A percentile compares a stretch with the other conserved stretches of the same genome.
These are phyloP conservation scores for Teratosphaeria destructans DNA, from an alignment of 2,329 filamentous ascomycete species.

Conservation along the genomic window DNA sequence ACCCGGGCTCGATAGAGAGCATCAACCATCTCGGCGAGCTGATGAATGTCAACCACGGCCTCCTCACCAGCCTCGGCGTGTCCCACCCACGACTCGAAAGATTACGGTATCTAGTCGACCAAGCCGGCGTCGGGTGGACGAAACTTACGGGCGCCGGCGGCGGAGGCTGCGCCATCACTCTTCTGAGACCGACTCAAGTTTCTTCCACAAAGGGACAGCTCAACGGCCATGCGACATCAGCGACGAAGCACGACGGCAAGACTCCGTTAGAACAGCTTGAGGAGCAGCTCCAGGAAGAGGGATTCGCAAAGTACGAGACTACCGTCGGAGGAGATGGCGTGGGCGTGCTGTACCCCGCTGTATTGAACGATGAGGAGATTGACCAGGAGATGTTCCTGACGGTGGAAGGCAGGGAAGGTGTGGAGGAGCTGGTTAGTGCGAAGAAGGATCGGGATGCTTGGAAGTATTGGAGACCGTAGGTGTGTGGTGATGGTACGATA, in stretches of 20 bases:
- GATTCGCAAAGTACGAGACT: conserved; percentile 77
- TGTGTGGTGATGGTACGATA: not conserved
- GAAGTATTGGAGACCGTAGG: conserved; percentile 27
- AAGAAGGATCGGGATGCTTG: conserved; percentile 21
- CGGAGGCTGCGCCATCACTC: conserved; percentile 87
- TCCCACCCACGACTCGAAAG: conserved; percentile 90
- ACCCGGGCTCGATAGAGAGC: conserved; percentile 51
- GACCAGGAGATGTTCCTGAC: conserved; percentile 80
- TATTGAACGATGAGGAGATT: conserved; percentile 88
- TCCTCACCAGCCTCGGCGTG: conserved; percentile 82
- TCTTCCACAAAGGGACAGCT: conserved; percentile 29
- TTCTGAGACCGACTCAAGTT: conserved; percentile 57
- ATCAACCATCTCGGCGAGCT: conserved; percentile 73
- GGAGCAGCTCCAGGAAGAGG: conserved; percentile 44
- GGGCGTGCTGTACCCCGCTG: conserved; percentile 85
- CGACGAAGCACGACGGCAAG: not conserved
- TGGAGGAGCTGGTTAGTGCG: conserved; percentile 71
- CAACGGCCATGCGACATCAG: conserved; percentile 12
- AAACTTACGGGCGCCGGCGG: conserved; percentile 94
- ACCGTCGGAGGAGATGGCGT: conserved; percentile 89
- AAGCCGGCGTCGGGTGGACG: conserved; percentile 86
- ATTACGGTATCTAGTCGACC: conserved; percentile 81
- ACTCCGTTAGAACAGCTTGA: conserved; percentile 50
- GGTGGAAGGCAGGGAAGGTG: conserved; percentile 71
- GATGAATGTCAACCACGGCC: conserved; percentile 86